Conservation (phyloP, 352 stramenopile species). For the Pythium phragmiticola region DNA sequence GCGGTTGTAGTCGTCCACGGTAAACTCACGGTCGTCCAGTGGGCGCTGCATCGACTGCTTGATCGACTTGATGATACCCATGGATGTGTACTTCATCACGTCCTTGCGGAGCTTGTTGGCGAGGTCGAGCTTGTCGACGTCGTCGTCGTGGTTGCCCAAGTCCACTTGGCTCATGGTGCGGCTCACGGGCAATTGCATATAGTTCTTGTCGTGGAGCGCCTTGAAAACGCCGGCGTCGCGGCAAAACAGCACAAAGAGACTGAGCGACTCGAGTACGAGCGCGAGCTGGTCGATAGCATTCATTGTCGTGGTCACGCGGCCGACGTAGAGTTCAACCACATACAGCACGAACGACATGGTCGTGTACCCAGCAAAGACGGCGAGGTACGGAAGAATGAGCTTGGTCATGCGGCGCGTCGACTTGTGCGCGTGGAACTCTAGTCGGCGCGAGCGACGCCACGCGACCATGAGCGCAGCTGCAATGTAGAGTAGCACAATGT, state of each 20-base stretch:
- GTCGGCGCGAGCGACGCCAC: slow-evolving; percentile 65
- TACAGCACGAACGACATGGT: slow-evolving; percentile 53
- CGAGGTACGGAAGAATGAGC: slow-evolving; percentile 77
- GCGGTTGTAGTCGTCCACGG: slow-evolving; percentile 70
- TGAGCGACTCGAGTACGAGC: slow-evolving; percentile 68
- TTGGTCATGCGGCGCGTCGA: slow-evolving; percentile 84
- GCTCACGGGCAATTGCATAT: slow-evolving; percentile 33
- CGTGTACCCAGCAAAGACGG: slow-evolving; percentile 58
- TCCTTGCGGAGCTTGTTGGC: slow-evolving; percentile 80
- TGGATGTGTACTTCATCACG: slow-evolving; percentile 87
- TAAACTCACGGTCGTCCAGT: slow-evolving; percentile 35
- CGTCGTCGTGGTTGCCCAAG: slow-evolving; percentile 10
- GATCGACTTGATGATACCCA: slow-evolving; percentile 78
- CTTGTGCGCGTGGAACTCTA: slow-evolving; percentile 74
- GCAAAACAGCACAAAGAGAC: slow-evolving; percentile 74
- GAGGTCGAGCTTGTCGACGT: slow-evolving; percentile 47
- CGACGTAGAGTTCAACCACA: slow-evolving; percentile 36
- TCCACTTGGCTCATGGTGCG: slow-evolving; percentile 21
- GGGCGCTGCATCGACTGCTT: slow-evolving; percentile 42
- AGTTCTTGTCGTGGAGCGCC: slow-evolving; percentile 30
- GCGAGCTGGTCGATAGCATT: slow-evolving; percentile 72
- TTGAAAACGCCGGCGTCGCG: slow-evolving; percentile 67
- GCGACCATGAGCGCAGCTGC: slow-evolving; percentile 48
- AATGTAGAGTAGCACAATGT: slow-evolving; percentile 74
- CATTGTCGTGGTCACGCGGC: slow-evolving; percentile 37